Conservation (phyloP, 2,329 filamentous ascomycete genomes). For the Keithomyces neogunnii region DNA sequence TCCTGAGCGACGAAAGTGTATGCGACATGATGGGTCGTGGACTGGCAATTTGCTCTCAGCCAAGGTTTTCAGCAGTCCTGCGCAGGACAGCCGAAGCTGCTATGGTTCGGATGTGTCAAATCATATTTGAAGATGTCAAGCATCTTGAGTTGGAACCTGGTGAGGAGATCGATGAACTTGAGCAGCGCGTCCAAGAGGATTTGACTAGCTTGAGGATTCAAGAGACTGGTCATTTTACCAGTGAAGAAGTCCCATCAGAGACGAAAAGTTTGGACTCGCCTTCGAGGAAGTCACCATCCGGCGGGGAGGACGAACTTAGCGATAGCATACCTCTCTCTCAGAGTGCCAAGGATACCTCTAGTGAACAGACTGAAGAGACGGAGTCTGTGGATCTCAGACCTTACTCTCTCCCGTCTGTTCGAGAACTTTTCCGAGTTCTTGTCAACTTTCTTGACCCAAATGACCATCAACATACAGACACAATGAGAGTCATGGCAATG, state of each 20-base stretch:
- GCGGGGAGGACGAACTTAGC: conserved; percentile 4
- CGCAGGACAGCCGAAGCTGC: conserved; percentile 88
- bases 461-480: conserved; percentile 85
- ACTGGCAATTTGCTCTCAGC: conserved; percentile 92
- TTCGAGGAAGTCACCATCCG: background rate
- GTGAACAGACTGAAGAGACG: conserved; percentile 29
- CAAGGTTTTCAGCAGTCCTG: conserved; percentile 81
- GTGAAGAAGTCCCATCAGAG: conserved; percentile 4
- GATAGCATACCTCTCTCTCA: background rate
- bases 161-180: conserved; percentile 55
- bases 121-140: conserved; percentile 91
- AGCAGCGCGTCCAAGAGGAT: conserved; percentile 58
- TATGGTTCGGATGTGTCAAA: conserved; percentile 98
- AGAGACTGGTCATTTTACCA: conserved; percentile 25
- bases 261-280: conserved; percentile 2
- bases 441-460: conserved; percentile 92
- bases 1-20: conserved; percentile 95
- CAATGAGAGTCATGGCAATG: conserved; percentile 94
- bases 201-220: conserved; percentile 79
- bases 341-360: conserved; percentile 7
- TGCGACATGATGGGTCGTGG: conserved; percentile 99
- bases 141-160: conserved; percentile 71
- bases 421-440: conserved; percentile 87
- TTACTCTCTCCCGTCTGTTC: conserved; percentile 88
- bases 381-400: conserved; percentile 61